Percentiles rank a stretch among this genome's conserved stretches.
phyloP scores from a whole-genome alignment of 768 basidiomycete genomes.

The Suillus weaverae region DNA sequence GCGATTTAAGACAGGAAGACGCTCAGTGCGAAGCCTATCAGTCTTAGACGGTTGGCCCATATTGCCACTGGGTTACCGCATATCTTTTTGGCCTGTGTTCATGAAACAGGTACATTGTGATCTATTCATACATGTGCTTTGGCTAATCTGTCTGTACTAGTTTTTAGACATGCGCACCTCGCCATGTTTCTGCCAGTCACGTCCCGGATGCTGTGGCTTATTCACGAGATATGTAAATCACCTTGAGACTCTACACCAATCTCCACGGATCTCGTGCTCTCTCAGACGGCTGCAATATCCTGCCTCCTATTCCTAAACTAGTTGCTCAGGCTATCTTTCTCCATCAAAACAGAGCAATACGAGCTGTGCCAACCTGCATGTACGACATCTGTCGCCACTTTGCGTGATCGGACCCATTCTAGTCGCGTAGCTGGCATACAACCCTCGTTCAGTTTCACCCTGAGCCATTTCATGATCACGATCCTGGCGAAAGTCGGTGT shows the following conservation, averaged over 20 bases:
- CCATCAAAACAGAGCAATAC: constrained; percentile 28
- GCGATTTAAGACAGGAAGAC: background rate
- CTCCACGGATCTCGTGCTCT: constrained; percentile 62
- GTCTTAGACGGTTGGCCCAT: background rate
- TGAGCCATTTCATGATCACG: background rate
- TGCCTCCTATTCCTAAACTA: background rate
- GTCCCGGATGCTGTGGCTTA: background rate
- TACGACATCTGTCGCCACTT: constrained; percentile 25
- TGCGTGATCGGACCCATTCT: constrained; percentile 11
- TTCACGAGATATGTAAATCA: no score
- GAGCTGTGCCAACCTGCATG: constrained; percentile 38
- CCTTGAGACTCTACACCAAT: background rate
- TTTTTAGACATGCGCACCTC: background rate
- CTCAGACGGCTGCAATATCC: constrained; percentile 37
- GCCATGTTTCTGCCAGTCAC: background rate
- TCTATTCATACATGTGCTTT: background rate
- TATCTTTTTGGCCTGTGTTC: background rate
- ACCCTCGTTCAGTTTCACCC: background rate
- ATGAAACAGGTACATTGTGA: background rate
- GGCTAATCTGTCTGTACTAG: background rate
- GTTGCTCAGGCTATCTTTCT: constrained; percentile 4
- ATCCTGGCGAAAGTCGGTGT: constrained; percentile 4
- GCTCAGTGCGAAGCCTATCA: background rate
- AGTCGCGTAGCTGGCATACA: background rate
- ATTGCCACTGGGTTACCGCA: no score